Base-by-base conservation (phyloP, 805 yeast genomes). In the Hanseniaspora mollemarum region DNA sequence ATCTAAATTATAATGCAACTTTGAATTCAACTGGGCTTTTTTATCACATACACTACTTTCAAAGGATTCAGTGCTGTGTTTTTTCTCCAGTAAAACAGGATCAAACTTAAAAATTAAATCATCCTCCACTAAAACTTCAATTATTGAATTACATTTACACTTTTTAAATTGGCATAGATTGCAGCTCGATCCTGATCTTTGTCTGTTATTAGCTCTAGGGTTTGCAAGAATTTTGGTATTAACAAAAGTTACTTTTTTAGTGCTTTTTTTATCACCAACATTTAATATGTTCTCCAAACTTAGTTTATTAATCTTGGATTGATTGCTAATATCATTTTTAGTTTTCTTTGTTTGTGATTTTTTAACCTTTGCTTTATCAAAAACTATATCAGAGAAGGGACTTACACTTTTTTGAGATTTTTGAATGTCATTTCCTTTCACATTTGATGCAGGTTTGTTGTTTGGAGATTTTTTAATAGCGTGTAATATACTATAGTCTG, bases 161-260 rank as follows among this genome's bases (percentile, higher is more conserved):
- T 46, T 46, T 38, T 46, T 46, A 3, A 38, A 22, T 38, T 46
- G 50, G 16, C 50, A 46, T 21, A 29, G 16, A 29, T 46, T 46
- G 21, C 50, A 46, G 26, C 50, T 46, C 16, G 50, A 46, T 29
- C 50, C 50, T 29, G 21, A 16, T 18, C 50, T 24, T 22, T 46
- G 50, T 22, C 50, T 37, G 24, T 46, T 46, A 19, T 46, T 40
- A 6, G 2, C 13, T 31, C 50, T 37, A 18, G 28, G 22, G 31
- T 28, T 25, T 22, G 50, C 43, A 8, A 44, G 38, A 1, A 21
- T 21, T 10, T 29, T 21, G 22, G 7, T n/a, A 12, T 16, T 24
- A n/a, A 16, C 16, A 37, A 22, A 15, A 22, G 28, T 13, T 36
- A 24, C 19, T 19, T 31, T 6, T 36, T 33, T 5, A 2, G 7